Evolutionary conservation across 805 yeast species (phyloP).

Genomic region (Cyberlindnera maclurae): DNA sequence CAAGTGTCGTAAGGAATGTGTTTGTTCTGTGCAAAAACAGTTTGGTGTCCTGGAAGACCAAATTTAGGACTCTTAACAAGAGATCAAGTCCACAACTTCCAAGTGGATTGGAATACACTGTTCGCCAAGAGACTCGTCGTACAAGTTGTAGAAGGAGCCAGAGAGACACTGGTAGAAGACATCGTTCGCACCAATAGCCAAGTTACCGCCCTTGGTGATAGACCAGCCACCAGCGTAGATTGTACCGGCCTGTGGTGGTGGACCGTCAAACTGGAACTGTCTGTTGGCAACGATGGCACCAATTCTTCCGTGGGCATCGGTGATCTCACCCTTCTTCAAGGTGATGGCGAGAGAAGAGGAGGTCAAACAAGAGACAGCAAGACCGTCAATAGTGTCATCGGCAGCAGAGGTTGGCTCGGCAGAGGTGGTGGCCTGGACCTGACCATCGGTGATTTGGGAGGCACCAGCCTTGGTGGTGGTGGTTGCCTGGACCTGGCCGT

Average conservation of each 20-base stretch:
- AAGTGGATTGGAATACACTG: constrained; percentile 62
- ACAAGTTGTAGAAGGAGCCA: constrained; percentile 73
- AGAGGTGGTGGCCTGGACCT: constrained; percentile 18
- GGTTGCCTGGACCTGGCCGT: constrained; percentile 48
- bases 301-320: constrained; percentile 56
- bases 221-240: constrained; percentile 67
- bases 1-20: background rate
- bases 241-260: constrained; percentile 78
- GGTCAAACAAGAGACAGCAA: constrained; percentile 37
- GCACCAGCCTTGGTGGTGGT: constrained; percentile 27
- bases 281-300: constrained; percentile 78
- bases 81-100: constrained; percentile 48
- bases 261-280: constrained; percentile 84
- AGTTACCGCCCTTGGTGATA: constrained; percentile 43
- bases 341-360: constrained; percentile 48
- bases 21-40: background rate
- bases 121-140: constrained; percentile 52
- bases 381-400: constrained; percentile 15
- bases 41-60: too few relatives aligned
- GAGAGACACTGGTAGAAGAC: constrained; percentile 70
- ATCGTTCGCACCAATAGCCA: constrained; percentile 56
- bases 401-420: constrained; percentile 4
- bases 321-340: constrained; percentile 43
- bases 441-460: constrained; percentile 20
- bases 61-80: constrained; percentile 30